Percentiles rank a stretch among this genome's conserved stretches.
Evolutionary conservation across 2,329 filamentous ascomycete genomes (phyloP).

Genomic region (Mycosphaerelloides madeirae): DNA sequence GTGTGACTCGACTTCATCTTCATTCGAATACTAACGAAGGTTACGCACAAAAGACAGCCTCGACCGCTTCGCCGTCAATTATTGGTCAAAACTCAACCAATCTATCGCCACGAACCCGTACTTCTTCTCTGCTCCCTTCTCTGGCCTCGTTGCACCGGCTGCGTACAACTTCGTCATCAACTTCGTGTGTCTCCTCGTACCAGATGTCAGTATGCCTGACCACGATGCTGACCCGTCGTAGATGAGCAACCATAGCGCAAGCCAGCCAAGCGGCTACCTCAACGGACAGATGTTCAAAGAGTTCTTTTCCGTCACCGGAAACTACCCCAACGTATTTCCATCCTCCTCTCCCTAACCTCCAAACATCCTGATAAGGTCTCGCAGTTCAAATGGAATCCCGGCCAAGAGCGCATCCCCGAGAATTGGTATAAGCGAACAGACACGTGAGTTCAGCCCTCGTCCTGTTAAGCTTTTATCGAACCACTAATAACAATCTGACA

Average conservation of each 20-base stretch:
- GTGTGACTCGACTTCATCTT: too few species aligned
- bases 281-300: conserved; percentile 15
- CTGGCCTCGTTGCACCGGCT: conserved; percentile 20
- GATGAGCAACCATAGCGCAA: conserved; percentile 24
- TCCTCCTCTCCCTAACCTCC: too few species aligned
- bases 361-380: too few species aligned
- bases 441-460: too few species aligned
- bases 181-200: too few species aligned
- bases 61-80: conserved; percentile 12
- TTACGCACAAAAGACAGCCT: too few species aligned
- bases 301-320: conserved; percentile 20
- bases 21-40: too few species aligned
- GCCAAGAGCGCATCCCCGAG: conserved; percentile 25
- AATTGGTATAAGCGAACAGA: conserved; percentile 29
- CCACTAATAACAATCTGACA: too few species aligned
- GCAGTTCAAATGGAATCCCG: conserved; percentile 13
- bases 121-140: conserved; percentile 28
- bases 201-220: conserved; percentile 17
- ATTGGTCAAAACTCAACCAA: not conserved
- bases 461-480: too few species aligned
- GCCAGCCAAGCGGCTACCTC: conserved; percentile 19
- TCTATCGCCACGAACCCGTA: conserved; percentile 28
- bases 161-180: too few species aligned
- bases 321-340: too few species aligned
- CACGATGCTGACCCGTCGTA: conserved; percentile 24